Evolutionary conservation across 371 early-diverging fungal species (phyloP).

Genomic region (Conidiobolus incongruus): DNA sequence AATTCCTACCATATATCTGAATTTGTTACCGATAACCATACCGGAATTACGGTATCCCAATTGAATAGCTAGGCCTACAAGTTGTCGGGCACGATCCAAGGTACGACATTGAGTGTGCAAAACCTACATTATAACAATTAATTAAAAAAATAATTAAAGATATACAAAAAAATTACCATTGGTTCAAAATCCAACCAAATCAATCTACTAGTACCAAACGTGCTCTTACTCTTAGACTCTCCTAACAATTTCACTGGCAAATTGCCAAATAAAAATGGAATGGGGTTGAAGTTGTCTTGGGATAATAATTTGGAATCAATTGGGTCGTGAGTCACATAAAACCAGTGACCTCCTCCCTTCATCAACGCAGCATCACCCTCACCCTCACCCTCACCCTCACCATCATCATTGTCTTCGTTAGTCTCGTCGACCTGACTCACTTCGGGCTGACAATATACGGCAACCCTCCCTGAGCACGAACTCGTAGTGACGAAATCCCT

Average conservation of each 20-base stretch:
- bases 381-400: slow-evolving; percentile 4
- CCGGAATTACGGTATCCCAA: slow-evolving; percentile 38
- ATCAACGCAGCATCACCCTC: slow-evolving; percentile 7
- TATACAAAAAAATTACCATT: no score
- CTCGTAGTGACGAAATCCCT: slow-evolving; percentile 31
- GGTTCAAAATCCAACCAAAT: slow-evolving; percentile 39
- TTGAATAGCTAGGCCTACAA: slow-evolving; percentile 21
- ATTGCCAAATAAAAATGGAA: slow-evolving; percentile 3
- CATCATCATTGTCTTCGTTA: background rate
- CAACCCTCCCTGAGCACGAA: slow-evolving; percentile 31
- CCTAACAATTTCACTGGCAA: background rate
- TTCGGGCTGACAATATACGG: slow-evolving; percentile 23
- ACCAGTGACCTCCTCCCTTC: slow-evolving; percentile 25
- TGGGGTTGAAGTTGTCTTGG: background rate
- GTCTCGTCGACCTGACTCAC: slow-evolving; percentile 4
- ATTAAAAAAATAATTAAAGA: background rate
- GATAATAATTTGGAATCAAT: slow-evolving; percentile 11
- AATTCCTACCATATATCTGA: slow-evolving; percentile 31
- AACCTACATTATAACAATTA: slow-evolving; percentile 12
- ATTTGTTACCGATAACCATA: slow-evolving; percentile 22
- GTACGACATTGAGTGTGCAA: slow-evolving; percentile 30
- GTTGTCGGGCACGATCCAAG: slow-evolving; percentile 20
- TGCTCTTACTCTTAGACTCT: background rate
- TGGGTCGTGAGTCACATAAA: slow-evolving; percentile 33
- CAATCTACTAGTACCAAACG: background rate